phyloP scores from a whole-genome alignment of 345 rosid genomes.

The Raphanus sativus region DNA sequence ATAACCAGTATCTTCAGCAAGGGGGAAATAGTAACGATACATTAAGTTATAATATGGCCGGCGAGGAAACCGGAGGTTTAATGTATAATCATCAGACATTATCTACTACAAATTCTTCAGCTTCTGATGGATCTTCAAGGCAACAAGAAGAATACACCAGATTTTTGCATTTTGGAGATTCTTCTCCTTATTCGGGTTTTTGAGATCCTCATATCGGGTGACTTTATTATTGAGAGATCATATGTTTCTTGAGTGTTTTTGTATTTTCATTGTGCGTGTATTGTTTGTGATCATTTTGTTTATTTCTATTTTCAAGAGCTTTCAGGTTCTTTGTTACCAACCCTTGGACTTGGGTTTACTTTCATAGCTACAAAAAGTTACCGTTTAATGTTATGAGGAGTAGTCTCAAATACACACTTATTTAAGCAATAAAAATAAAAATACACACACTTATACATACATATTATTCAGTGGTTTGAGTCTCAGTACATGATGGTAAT shows the following conservation, averaged over 20 bases:
- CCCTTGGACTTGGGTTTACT: not conserved
- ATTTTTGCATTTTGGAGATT: constrained; percentile 38
- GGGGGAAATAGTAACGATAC: constrained; percentile 31
- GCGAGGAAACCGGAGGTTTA: constrained; percentile 30
- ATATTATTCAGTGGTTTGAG: not conserved
- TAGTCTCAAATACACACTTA: not conserved
- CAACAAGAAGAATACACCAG: constrained; percentile 31
- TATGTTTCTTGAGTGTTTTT: constrained; percentile 23
- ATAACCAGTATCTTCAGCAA: constrained; percentile 34
- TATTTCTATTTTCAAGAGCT: constrained; percentile 14
- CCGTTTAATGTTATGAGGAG: not conserved
- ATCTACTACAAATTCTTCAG: constrained; percentile 30
- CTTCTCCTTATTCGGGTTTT: constrained; percentile 35
- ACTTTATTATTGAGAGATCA: constrained; percentile 17
- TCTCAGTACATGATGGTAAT: not conserved
- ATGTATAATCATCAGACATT: constrained; percentile 23
- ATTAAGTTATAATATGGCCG: constrained; percentile 12
- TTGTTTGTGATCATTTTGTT: constrained; percentile 32
- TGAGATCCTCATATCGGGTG: constrained; percentile 10
- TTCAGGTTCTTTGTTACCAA: not conserved
- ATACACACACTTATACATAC: not conserved
- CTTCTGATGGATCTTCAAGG: constrained; percentile 40
- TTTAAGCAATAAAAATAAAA: not conserved
- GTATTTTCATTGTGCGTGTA: constrained; percentile 23
- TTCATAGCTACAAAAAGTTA: not conserved